Base-by-base conservation (phyloP, 2,329 filamentous ascomycete species). In the Herpotrichia juniperi region DNA sequence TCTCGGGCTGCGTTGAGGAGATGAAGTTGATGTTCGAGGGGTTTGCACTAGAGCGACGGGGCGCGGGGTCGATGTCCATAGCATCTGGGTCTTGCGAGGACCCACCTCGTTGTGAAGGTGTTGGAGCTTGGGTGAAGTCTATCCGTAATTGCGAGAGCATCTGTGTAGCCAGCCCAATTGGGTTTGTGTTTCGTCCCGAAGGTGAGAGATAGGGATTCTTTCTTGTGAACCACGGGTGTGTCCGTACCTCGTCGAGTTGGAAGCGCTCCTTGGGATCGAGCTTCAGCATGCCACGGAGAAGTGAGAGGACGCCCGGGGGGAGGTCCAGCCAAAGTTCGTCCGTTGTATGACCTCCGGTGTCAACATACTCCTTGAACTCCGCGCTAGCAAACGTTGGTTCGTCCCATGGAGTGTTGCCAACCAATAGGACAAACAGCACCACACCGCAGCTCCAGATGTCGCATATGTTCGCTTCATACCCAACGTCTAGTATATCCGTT, bases 361-460 rank as follows among this genome's bases (percentile, higher is more conserved):
- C 84, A 34, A 90, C 80, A 70, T 96, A 99, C 73, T 97, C 92
- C 63, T 89, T 85, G 63, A 90, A 99, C 75, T 99, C 94, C 79
- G 90, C 96, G 71, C 91, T 97, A 51, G 86, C 82, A 30, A 83
- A 78, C 2, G 92, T 93, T 0, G 94, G 94, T 69, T 94, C 90
- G 67, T 97, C 94, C 94, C 94, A 99, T 0, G 94, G 94, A 1
- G 94, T 99, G 70, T 99, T 99, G 9, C 94, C 94, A 1, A 96
- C 92, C 3, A 99, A 79, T 3, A 99, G 79, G 30, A 97, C 94
- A 68, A 99, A 99, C 3, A 99, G 80, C n/a, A 99, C 96, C 47
- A 99, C 92, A 28, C 94, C 94, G 64, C 93, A 97, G 14, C 93
- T 97, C 96, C 96, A 99, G 50, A 99, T 88, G 69, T 99, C 94